Base-by-base conservation (phyloP, 176 grass and related monocot genomes). In the Pontederia paniculata region DNA sequence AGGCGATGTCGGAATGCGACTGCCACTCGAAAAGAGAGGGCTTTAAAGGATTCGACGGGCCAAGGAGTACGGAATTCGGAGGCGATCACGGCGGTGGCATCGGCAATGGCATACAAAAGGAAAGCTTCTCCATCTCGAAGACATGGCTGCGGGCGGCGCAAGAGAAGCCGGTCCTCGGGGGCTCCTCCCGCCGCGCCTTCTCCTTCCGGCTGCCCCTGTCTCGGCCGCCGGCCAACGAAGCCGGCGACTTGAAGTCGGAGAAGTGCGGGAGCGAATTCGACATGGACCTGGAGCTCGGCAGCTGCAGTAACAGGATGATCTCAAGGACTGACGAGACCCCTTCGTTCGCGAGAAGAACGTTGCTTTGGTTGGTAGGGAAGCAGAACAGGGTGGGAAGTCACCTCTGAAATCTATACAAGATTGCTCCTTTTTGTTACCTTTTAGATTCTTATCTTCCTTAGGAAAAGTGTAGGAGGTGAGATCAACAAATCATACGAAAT, bases 111-210 rank as follows among this genome's bases (percentile, higher is more conserved):
- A 50, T 71, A 67, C 82, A 86, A 55, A 96, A 89, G 45, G 86
- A 88, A 67, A 91, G 93, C 66, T 91, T 98, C 68, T 98, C 86
- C 21, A 52, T 76, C 21, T 98, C 93, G 31, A 91, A 91, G 73
- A 84, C 66, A 16, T 98, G 93, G 93, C 77, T 98, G 77, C 78
- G 82, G 45, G 57, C 70, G 55, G 71, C 74, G 18, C 87, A 84
- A 63, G 83, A 91, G n/a, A 44, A 43, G 54, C 54, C 13, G 2
- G 42, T 60, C 21, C 48, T 9, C 1, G 80, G 20, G 17, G 18
- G 77, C 25, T 54, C 70, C 15, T 79, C 79, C 46, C 61, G 93
- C 65, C 77, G 83, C 23, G 74, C 93, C 20, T 44, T 78, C 58
- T 98, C 93, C 44, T 98, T 98, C 79, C 80, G 86, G 45, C 82